Evolutionary conservation across 2,329 filamentous ascomycete genomes (phyloP).

Genomic region (Thelonectria discophora): DNA sequence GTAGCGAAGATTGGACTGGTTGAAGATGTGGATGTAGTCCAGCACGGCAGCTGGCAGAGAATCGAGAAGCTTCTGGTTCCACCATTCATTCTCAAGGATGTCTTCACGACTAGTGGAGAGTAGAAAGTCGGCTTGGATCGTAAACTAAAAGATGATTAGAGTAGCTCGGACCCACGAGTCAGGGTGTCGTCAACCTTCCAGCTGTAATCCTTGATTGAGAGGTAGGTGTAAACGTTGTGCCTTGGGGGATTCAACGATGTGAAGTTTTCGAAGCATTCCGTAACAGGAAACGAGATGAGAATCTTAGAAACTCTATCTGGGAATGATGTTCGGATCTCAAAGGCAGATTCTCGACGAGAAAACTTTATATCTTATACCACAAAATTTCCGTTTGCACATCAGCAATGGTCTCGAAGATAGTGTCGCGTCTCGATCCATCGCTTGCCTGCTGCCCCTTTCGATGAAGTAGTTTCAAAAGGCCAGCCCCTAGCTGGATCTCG

Average conservation of each 20-base stretch:
- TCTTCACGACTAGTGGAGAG: slow-evolving; percentile 38
- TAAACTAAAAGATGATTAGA: slow-evolving; percentile 26
- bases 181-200: slow-evolving; percentile 30
- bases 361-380: no score
- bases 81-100: slow-evolving; percentile 4
- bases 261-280: no score
- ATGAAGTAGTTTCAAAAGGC: no score
- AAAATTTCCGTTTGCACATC: no score
- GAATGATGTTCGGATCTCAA: no score
- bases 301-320: no score
- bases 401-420: no score
- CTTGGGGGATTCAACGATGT: background rate
- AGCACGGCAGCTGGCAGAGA: background rate
- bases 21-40: background rate
- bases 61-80: background rate
- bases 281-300: no score
- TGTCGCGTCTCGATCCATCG: no score
- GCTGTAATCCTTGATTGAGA: slow-evolving; percentile 25
- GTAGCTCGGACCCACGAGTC: background rate
- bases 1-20: background rate
- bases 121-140: slow-evolving; percentile 42
- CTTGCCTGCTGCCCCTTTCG: no score
- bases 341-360: no score
- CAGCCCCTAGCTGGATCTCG: no score
- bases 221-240: slow-evolving; percentile 21